Evolutionary conservation across 495 filamentous ascomycete genomes (phyloP).

Genomic region (Clavariopsis aquatica): DNA sequence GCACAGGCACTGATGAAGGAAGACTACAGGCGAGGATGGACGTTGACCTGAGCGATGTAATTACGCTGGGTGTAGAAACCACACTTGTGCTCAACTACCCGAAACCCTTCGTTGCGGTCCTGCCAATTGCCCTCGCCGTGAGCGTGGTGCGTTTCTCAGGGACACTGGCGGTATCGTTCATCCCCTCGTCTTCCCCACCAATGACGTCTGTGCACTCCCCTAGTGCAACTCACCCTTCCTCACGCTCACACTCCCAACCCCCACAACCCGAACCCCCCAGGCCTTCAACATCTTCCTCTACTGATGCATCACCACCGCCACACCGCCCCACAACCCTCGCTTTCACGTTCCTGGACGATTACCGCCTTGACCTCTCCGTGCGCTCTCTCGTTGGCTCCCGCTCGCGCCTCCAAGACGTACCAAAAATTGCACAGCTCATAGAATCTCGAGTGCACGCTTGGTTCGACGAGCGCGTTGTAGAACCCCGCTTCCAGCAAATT

Average conservation of each 20-base stretch:
- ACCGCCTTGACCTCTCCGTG: constrained; percentile 87
- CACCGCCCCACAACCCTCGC: constrained; percentile 75
- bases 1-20: constrained; percentile 52
- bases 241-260: constrained; percentile 26
- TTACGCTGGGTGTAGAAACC: constrained; percentile 92
- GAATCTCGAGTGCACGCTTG: constrained; percentile 88
- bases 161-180: constrained; percentile 87
- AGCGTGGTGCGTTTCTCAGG: constrained; percentile 92
- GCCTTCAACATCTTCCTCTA: constrained; percentile 29
- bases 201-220: constrained; percentile 24
- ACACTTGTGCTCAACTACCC: constrained; percentile 93
- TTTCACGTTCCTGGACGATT: constrained; percentile 94
- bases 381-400: constrained; percentile 90
- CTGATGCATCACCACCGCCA: constrained; percentile 11
- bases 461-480: constrained; percentile 96
- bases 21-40: constrained; percentile 94
- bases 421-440: constrained; percentile 94
- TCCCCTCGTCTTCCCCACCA: constrained; percentile 57
- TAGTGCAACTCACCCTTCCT: constrained; percentile 20
- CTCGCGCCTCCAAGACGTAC: constrained; percentile 88
- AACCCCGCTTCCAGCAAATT: constrained; percentile 94
- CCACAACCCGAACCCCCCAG: constrained; percentile 23
- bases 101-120: constrained; percentile 80
- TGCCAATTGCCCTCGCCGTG: constrained; percentile 88
- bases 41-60: constrained; percentile 91